Percentiles rank a stretch among this genome's conserved stretches.
Evolutionary conservation across 2,329 filamentous ascomycete species (phyloP).

Genomic region (Meredithiella fracta): DNA sequence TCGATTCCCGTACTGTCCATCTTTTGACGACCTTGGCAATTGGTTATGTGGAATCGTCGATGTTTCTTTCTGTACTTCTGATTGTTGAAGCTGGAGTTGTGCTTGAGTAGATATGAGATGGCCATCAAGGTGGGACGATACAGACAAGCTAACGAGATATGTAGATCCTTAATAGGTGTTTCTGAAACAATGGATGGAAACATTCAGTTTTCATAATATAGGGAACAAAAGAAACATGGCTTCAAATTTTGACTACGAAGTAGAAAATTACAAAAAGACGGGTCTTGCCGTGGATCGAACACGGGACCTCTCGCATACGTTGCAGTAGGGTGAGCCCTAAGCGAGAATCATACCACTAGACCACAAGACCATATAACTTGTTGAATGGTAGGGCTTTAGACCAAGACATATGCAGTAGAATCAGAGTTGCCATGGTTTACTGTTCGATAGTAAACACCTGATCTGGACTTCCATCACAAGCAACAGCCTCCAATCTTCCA

Average conservation of each 20-base stretch:
- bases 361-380: constrained; percentile 24
- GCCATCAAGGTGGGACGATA: background rate
- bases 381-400: too few species aligned
- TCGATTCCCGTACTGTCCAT: background rate
- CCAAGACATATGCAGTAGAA: too few species aligned
- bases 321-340: constrained; percentile 36
- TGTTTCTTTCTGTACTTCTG: too few species aligned
- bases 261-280: constrained; percentile 15
- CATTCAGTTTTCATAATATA: background rate
- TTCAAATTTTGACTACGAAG: too few species aligned
- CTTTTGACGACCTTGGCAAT: background rate
- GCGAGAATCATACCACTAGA: constrained; percentile 58
- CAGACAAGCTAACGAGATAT: background rate
- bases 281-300: constrained; percentile 32
- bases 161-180: background rate
- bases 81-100: too few species aligned
- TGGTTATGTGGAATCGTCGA: too few species aligned
- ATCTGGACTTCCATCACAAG: constrained; percentile 7
- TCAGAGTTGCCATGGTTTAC: too few species aligned
- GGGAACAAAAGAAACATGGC: background rate
- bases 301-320: constrained; percentile 29
- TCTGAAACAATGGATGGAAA: background rate
- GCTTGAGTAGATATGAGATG: too few species aligned
- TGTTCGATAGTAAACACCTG: constrained; percentile 14
- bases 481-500: constrained; percentile 17